Percentiles rank a stretch among this genome's conserved stretches.
Evolutionary conservation across 1,139 yeast species (phyloP).

Genomic region (Yamadazyma trypodendri): DNA sequence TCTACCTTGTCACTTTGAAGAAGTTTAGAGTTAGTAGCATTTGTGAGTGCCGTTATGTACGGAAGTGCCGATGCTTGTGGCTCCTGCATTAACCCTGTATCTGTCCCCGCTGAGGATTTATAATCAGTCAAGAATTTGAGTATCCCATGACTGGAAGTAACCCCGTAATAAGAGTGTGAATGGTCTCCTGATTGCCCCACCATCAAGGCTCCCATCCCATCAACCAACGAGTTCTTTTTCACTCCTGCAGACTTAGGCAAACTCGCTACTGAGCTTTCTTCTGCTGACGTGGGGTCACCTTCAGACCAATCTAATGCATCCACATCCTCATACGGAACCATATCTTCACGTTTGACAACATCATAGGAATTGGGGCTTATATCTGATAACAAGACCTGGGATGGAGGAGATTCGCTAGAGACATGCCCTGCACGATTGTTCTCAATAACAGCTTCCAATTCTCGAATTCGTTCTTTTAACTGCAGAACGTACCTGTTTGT

Average conservation of each 20-base stretch:
- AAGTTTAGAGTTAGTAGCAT: background rate
- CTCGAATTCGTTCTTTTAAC: conserved; percentile 5
- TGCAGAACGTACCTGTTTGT: conserved; percentile 4
- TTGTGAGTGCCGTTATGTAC: background rate
- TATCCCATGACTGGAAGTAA: conserved; percentile 7
- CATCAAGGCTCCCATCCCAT: conserved; percentile 4
- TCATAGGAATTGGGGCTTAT: background rate
- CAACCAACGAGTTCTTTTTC: conserved; percentile 1
- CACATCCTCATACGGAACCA: conserved; percentile 3
- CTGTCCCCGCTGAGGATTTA: background rate
- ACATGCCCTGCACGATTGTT: background rate
- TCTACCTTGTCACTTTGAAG: conserved; percentile 2
- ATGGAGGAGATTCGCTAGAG: background rate
- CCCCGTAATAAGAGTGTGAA: conserved; percentile 5
- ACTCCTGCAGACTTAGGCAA: no score
- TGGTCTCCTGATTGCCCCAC: background rate
- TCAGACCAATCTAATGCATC: conserved; percentile 3
- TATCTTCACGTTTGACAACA: background rate
- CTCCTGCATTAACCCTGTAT: background rate
- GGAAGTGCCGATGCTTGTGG: background rate
- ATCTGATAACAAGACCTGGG: background rate
- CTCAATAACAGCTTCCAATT: conserved; percentile 1
- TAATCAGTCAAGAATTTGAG: conserved; percentile 4
- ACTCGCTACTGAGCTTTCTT: background rate
- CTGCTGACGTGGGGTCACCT: conserved; percentile 4